These are phyloP conservation scores for Plasmodium sp. DNA, from an alignment of 169 alveolate species.

Conservation along the genomic window DNA sequence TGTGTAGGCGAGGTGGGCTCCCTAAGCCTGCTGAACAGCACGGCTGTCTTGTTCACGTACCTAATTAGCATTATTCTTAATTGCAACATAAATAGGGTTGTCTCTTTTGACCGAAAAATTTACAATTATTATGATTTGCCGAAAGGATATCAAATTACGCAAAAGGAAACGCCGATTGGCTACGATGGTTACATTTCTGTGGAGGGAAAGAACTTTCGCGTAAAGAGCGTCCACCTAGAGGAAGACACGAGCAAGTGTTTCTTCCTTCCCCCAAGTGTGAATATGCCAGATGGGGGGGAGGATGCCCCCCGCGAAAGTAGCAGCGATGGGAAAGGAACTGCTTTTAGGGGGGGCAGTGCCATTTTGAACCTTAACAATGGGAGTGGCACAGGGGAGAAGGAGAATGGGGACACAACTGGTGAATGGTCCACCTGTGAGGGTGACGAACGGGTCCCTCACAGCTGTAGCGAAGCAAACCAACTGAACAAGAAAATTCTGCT, in stretches of 20 bases:
- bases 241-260: constrained; percentile 84
- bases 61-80: constrained; percentile 74
- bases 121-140: constrained; percentile 86
- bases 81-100: constrained; percentile 66
- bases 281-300: neutral
- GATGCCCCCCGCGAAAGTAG: neutral
- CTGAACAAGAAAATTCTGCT: constrained; percentile 30
- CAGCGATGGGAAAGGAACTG: neutral
- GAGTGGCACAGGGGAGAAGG: neutral
- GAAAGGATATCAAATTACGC: constrained; percentile 85
- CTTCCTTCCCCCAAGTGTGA: neutral
- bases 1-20: constrained; percentile 86
- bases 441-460: neutral
- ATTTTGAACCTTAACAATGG: neutral
- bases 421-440: neutral
- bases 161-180: constrained; percentile 80
- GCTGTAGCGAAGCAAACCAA: neutral
- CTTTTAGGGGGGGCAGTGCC: neutral
- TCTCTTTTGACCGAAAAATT: constrained; percentile 81
- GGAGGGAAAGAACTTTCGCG: constrained; percentile 48
- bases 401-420: neutral
- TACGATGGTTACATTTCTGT: constrained; percentile 76
- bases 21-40: constrained; percentile 74
- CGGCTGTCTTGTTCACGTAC: constrained; percentile 78
- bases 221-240: constrained; percentile 80